These are phyloP conservation scores for Solioccasus polychromus DNA, from an alignment of 768 basidiomycete genomes.

Conservation along the genomic window DNA sequence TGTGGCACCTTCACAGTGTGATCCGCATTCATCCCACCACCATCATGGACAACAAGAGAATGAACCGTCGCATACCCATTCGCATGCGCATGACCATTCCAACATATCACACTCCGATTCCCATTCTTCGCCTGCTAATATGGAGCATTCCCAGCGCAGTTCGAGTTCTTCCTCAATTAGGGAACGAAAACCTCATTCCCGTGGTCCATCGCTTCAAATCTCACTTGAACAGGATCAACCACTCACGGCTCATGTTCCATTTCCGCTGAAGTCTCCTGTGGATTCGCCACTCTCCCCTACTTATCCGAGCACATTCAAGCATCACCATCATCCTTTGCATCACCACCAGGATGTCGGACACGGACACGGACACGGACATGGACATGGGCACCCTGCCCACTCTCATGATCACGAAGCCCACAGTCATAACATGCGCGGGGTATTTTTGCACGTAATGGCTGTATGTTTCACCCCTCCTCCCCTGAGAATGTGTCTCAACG, in stretches of 20 bases:
- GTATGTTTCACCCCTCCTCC: slow-evolving; percentile 42
- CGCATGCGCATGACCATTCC: slow-evolving; percentile 30
- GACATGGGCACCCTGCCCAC: slow-evolving; percentile 46
- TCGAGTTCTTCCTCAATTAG: slow-evolving; percentile 19
- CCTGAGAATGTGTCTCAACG: slow-evolving; percentile 5
- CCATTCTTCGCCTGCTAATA: slow-evolving; percentile 9
- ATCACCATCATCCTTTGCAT: slow-evolving; percentile 42
- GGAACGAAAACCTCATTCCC: slow-evolving; percentile 37
- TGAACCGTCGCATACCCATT: slow-evolving; percentile 22
- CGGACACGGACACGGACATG: too few relatives aligned
- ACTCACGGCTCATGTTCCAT: slow-evolving; percentile 22
- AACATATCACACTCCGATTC: slow-evolving; percentile 17
- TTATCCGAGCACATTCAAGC: slow-evolving; percentile 50
- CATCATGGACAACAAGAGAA: slow-evolving; percentile 24
- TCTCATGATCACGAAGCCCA: slow-evolving; percentile 75
- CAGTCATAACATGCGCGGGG: slow-evolving; percentile 98
- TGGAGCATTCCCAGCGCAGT: slow-evolving; percentile 7
- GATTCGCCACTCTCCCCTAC: slow-evolving; percentile 63
- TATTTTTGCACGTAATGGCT: slow-evolving; percentile 97
- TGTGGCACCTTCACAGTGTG: slow-evolving; percentile 8
- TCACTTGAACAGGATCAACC: slow-evolving; percentile 23
- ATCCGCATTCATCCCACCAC: slow-evolving; percentile 26
- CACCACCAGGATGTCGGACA: slow-evolving; percentile 22
- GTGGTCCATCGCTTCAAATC: slow-evolving; percentile 40
- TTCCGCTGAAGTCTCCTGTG: slow-evolving; percentile 25